Conservation (phyloP, 441 rosid species). For the Adansonia gregorii region DNA sequence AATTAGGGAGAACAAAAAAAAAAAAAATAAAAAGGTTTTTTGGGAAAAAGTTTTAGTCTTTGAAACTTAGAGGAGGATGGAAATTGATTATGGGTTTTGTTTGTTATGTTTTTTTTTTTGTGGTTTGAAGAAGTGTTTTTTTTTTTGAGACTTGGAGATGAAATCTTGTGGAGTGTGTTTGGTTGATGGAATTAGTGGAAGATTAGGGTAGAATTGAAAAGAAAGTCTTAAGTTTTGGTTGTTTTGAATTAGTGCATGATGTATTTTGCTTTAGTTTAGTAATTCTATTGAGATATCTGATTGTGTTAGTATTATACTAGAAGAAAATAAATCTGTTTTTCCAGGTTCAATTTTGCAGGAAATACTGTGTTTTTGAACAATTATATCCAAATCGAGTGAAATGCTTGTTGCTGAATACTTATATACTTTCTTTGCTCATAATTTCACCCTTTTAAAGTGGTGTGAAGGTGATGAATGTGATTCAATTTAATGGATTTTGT, state of each 20-base stretch:
- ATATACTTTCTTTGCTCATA: background rate
- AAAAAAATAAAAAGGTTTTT: too few relatives aligned
- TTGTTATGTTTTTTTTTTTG: background rate
- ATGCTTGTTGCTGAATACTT: background rate
- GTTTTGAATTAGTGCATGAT: background rate
- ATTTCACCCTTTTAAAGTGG: constrained; percentile 7
- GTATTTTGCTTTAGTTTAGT: background rate
- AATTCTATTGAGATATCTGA: background rate
- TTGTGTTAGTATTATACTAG: background rate
- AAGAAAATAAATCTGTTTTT: background rate
- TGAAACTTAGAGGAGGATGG: background rate
- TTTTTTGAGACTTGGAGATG: background rate
- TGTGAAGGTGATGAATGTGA: background rate
- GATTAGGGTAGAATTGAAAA: background rate
- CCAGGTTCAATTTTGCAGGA: background rate
- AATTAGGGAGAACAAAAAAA: background rate
- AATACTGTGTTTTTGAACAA: background rate
- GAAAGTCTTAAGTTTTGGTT: background rate
- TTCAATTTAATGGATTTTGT: background rate
- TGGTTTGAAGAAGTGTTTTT: too few relatives aligned
- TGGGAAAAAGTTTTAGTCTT: background rate
- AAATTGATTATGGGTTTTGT: background rate
- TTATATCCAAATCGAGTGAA: background rate
- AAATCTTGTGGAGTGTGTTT: background rate
- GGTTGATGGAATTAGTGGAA: constrained; percentile 14